Conservation (phyloP, 139 green algal species). For the Volvox reticuliferus region DNA sequence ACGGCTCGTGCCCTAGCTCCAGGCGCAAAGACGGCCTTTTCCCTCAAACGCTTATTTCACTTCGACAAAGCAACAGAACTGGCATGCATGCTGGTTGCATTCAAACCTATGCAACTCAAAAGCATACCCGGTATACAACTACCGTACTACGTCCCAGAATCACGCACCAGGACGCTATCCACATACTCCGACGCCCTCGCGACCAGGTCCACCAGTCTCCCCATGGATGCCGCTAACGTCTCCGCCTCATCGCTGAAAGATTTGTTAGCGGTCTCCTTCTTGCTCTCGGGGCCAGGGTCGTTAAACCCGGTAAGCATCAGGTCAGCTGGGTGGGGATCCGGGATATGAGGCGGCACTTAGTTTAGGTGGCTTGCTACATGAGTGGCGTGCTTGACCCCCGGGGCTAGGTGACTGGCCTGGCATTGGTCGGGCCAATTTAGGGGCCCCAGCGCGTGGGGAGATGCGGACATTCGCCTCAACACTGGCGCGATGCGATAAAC, state of each 20-base stretch:
- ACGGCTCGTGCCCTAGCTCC: no score
- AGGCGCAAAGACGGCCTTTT: no score
- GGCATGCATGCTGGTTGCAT: not conserved
- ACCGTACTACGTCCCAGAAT: not conserved
- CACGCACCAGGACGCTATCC: slow-evolving; percentile 69
- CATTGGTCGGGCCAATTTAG: no score
- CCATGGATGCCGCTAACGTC: slow-evolving; percentile 74
- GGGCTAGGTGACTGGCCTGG: no score
- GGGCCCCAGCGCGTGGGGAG: no score
- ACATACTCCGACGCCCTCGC: slow-evolving; percentile 82
- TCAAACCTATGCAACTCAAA: not conserved
- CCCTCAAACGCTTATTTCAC: no score
- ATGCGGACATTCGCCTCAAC: no score
- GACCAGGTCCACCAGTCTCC: slow-evolving; percentile 75
- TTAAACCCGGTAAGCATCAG: slow-evolving; percentile 66
- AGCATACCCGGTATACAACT: not conserved
- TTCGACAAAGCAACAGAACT: no score
- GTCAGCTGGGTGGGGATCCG: slow-evolving; percentile 58
- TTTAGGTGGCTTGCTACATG: no score
- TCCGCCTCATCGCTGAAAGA: slow-evolving; percentile 78
- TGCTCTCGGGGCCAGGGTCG: slow-evolving; percentile 40
- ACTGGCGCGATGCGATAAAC: no score
- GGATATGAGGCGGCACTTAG: not conserved
- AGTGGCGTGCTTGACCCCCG: no score
- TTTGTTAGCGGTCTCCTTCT: slow-evolving; percentile 47